phyloP scores from a whole-genome alignment of 2,329 filamentous ascomycete genomes.

The Cladophialophora exuberans region DNA sequence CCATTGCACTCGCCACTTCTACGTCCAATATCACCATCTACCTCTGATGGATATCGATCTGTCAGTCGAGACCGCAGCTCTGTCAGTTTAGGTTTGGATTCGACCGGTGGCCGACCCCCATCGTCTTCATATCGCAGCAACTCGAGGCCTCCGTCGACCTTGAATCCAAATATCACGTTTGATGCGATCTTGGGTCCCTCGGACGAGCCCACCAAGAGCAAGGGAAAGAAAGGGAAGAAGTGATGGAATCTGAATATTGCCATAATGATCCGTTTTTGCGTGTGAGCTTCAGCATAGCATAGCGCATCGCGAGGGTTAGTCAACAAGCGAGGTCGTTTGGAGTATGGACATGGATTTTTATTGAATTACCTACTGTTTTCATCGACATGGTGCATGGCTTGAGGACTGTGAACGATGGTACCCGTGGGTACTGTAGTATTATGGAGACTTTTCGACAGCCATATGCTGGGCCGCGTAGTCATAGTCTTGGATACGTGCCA shows the following conservation, averaged over 20 bases:
- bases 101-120: slow-evolving; percentile 45
- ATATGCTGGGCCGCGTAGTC: no score
- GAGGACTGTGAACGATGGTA: no score
- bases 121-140: slow-evolving; percentile 42
- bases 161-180: slow-evolving; percentile 54
- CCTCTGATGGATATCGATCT: slow-evolving; percentile 37
- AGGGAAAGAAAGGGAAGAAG: slow-evolving; percentile 34
- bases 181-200: slow-evolving; percentile 50
- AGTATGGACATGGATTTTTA: no score
- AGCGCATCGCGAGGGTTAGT: no score
- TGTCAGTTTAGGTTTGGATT: slow-evolving; percentile 50
- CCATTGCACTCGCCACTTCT: slow-evolving; percentile 39
- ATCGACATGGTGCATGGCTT: no score
- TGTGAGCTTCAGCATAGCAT: no score
- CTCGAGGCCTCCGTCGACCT: slow-evolving; percentile 42
- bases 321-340: no score
- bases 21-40: slow-evolving; percentile 41
- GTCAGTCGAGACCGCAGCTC: slow-evolving; percentile 43
- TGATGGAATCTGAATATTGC: neutral
- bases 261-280: no score
- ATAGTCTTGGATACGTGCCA: no score
- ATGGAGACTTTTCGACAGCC: no score
- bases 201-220: slow-evolving; percentile 41
- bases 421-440: no score
- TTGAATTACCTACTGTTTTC: no score